Evolutionary conservation across 176 grass and related monocot genomes (phyloP).

Genomic region (Triticum timopheevii): DNA sequence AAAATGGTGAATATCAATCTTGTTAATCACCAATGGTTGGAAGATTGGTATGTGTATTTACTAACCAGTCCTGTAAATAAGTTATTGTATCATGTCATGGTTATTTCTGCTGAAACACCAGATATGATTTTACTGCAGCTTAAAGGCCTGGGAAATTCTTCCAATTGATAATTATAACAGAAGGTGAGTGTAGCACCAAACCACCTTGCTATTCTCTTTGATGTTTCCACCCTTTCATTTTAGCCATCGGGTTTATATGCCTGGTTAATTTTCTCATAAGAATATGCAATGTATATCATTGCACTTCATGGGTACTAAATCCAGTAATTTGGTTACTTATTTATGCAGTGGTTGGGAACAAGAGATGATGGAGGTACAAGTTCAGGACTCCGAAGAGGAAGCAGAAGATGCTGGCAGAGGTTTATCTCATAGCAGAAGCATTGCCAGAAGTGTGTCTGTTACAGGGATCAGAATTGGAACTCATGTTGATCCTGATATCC

Average conservation of each 20-base stretch:
- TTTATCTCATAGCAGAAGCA: conserved; percentile 18
- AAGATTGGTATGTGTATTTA: conserved; percentile 64
- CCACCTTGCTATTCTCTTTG: background rate
- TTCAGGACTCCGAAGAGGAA: conserved; percentile 76
- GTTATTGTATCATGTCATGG: background rate
- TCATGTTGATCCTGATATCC: conserved; percentile 25
- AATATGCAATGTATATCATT: background rate
- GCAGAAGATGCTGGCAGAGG: conserved; percentile 38
- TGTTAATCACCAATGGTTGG: conserved; percentile 84
- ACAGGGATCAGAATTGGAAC: conserved; percentile 1
- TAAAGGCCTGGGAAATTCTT: conserved; percentile 82
- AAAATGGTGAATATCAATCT: conserved; percentile 80
- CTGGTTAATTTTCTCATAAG: background rate
- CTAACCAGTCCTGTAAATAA: conserved; percentile 1
- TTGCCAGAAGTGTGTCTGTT: conserved; percentile 6
- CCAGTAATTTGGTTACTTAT: conserved; percentile 16
- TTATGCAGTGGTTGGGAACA: conserved; percentile 75
- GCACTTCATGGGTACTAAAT: conserved; percentile 2
- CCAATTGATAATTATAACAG: conserved; percentile 66
- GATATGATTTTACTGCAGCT: conserved; percentile 43
- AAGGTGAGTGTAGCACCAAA: conserved; percentile 44
- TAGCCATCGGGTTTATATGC: background rate
- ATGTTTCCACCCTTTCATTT: background rate
- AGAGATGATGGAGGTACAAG: conserved; percentile 81
- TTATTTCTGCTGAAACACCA: background rate